A percentile compares a stretch with the other conserved stretches of the same genome.
Conservation (phyloP, 176 grass and related monocot genomes). For the Rhipidocladum racemiflorum region DNA sequence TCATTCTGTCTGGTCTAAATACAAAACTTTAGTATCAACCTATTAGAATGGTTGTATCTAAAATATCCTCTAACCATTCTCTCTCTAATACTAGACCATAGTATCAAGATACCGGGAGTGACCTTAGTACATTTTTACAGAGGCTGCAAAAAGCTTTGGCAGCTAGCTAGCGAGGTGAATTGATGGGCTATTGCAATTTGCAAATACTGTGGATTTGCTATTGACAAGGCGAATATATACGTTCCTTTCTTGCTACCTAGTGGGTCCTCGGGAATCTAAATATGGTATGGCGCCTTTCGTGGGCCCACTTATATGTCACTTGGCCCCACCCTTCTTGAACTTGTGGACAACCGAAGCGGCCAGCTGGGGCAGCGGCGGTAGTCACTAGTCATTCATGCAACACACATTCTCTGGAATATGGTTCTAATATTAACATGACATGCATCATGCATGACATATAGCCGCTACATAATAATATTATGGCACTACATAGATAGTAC, state of each 20-base stretch:
- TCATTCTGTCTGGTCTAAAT: too few relatives aligned
- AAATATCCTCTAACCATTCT: too few relatives aligned
- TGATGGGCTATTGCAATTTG: too few relatives aligned
- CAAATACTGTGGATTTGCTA: not conserved
- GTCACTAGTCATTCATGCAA: not conserved
- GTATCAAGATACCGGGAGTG: too few relatives aligned
- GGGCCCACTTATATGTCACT: constrained; percentile 5
- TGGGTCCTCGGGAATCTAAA: constrained; percentile 16
- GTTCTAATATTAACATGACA: too few relatives aligned
- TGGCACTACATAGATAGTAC: too few relatives aligned
- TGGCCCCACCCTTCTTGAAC: not conserved
- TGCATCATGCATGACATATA: too few relatives aligned
- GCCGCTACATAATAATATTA: too few relatives aligned
- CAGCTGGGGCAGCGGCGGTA: not conserved
- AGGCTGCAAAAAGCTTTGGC: not conserved
- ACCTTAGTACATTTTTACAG: not conserved
- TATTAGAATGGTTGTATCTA: too few relatives aligned
- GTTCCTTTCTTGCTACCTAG: constrained; percentile 27
- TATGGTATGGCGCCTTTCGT: not conserved
- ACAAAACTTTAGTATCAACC: too few relatives aligned
- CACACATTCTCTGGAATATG: not conserved
- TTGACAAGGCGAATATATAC: not conserved
- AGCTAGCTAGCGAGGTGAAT: not conserved
- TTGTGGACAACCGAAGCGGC: not conserved
- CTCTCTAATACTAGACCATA: not conserved